phyloP scores from a whole-genome alignment of 352 stramenopile genomes.

The Blastocystis sp. region DNA sequence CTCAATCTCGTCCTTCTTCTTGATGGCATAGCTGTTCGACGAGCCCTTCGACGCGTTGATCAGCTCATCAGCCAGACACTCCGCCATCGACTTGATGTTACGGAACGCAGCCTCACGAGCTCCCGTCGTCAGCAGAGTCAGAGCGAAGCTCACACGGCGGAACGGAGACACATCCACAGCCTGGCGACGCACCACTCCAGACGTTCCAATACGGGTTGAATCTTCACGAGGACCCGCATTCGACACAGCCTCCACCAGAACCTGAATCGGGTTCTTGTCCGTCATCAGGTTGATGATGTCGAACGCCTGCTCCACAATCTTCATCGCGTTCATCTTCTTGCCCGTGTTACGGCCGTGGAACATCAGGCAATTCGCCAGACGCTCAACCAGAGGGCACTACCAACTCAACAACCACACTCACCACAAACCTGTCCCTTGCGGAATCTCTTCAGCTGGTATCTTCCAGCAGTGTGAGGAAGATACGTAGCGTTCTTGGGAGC shows the following conservation, averaged over 20 bases:
- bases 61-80: slow-evolving; percentile 97
- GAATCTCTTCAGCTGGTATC: slow-evolving; percentile 99
- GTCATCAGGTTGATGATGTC: slow-evolving; percentile 99
- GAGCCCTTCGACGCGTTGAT: slow-evolving; percentile 98
- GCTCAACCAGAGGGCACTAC: slow-evolving; percentile 95
- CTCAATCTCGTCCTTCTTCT: slow-evolving; percentile 99
- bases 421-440: slow-evolving; percentile 77
- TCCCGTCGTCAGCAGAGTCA: slow-evolving; percentile 93
- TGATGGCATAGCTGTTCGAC: slow-evolving; percentile 96
- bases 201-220: slow-evolving; percentile 94
- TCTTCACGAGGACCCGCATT: slow-evolving; percentile 92
- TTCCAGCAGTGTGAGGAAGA: slow-evolving; percentile 94
- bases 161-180: slow-evolving; percentile 98
- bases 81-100: slow-evolving; percentile 98
- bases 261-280: slow-evolving; percentile 96
- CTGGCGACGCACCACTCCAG: slow-evolving; percentile 95
- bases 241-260: slow-evolving; percentile 80
- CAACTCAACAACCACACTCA: slow-evolving; percentile 44
- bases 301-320: slow-evolving; percentile 94
- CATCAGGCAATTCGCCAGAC: slow-evolving; percentile 90
- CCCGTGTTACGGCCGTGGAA: slow-evolving; percentile 93
- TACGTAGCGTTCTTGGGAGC: slow-evolving; percentile 94
- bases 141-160: slow-evolving; percentile 92
- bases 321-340: slow-evolving; percentile 91
- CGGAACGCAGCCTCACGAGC: slow-evolving; percentile 91